Evolutionary conservation across 129 eudicot species (phyloP).

Genomic region (Flaveria trinervia): DNA sequence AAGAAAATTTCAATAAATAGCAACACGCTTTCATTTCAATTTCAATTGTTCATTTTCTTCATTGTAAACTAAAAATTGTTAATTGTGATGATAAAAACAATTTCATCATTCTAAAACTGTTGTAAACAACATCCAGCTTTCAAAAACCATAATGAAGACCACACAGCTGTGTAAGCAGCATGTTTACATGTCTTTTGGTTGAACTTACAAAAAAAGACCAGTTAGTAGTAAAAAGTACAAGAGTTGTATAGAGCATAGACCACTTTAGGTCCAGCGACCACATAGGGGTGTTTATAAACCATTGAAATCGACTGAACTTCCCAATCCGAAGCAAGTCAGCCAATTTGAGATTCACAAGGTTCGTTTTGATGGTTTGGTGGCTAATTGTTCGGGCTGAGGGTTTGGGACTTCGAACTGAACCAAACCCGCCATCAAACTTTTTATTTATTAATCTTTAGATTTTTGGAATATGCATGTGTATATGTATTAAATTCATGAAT

Average conservation of each 20-base stretch:
- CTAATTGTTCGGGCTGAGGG: neutral
- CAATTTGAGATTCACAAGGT: neutral
- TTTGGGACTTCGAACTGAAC: neutral
- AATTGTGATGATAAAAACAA: neutral
- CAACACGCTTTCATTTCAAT: neutral
- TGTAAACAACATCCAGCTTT: neutral
- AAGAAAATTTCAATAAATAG: neutral
- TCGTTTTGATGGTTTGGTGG: neutral
- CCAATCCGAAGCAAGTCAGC: neutral
- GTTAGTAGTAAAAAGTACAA: neutral
- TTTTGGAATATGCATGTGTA: neutral
- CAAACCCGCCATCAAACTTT: neutral
- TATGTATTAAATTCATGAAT: neutral
- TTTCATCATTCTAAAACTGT: constrained; percentile 1
- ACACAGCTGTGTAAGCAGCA: neutral
- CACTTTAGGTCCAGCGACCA: neutral
- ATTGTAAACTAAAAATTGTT: neutral
- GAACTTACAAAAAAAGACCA: neutral
- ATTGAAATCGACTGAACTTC: neutral
- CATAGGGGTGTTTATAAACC: neutral
- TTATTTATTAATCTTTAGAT: neutral
- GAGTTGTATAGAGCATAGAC: neutral
- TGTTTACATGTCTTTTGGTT: neutral
- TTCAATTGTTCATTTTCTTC: neutral
- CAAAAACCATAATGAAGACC: neutral